phyloP scores from a whole-genome alignment of 257 asterid species.

The Ligustrum vulgare region DNA sequence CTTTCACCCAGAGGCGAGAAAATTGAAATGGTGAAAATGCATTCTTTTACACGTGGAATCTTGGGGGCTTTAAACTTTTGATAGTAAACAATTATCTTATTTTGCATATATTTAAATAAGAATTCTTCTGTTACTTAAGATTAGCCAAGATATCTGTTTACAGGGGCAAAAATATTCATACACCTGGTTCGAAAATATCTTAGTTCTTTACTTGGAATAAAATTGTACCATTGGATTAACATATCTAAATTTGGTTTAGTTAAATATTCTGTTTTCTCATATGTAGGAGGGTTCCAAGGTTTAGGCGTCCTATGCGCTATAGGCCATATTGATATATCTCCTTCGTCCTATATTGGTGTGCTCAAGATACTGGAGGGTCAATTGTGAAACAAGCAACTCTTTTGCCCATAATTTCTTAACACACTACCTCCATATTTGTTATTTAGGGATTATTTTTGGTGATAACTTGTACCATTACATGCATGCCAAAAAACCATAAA shows the following conservation, averaged over 20 bases:
- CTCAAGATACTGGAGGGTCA: conserved; percentile 24
- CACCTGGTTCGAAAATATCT: not conserved
- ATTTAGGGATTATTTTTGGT: conserved; percentile 1
- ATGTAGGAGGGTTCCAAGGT: conserved; percentile 67
- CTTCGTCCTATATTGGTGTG: conserved; percentile 7
- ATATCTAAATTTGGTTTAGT: conserved; percentile 1
- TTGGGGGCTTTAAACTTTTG: not conserved
- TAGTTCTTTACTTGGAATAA: not conserved
- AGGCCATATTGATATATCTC: conserved; percentile 49
- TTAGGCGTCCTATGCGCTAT: conserved; percentile 66
- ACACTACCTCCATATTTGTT: conserved; percentile 19
- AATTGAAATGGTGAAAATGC: not conserved
- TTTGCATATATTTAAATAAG: not conserved
- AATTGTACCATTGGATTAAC: not conserved
- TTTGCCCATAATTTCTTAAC: conserved; percentile 14
- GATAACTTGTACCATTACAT: conserved; percentile 13
- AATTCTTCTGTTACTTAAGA: not conserved
- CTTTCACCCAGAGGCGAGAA: not conserved
- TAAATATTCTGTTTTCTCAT: conserved; percentile 14
- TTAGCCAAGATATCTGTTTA: not conserved
- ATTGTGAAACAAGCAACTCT: conserved; percentile 18
- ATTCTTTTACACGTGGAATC: not conserved
- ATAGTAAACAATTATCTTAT: not conserved
- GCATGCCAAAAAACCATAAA: conserved; percentile 31
- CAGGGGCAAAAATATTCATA: not conserved